Base-by-base conservation (phyloP, 345 rosid genomes). In the Ceriops tagal region DNA sequence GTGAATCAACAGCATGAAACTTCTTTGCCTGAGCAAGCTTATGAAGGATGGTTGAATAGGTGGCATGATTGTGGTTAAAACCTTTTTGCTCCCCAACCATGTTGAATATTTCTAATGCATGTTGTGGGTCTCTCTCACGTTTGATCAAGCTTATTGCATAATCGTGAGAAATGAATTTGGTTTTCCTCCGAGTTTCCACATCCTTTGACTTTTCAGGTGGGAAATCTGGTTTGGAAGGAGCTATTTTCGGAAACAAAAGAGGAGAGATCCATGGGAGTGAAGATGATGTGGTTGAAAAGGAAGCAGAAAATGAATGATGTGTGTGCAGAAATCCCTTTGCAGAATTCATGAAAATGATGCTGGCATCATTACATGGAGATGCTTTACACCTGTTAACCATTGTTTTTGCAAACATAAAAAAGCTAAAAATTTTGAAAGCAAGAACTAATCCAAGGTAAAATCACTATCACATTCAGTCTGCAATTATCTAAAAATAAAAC, bases 51-150 rank as follows among this genome's bases (percentile, higher is more conserved):
- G 82, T 78, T 2, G 92, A 86, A 68, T 87, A 91, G 63, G 98
- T 93, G 34, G 89, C 89, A 64, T 82, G 88, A 79, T 91, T 93
- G 73, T 91, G 96, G 82, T 67, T 84, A 66, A 93, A 91, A 43
- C 96, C 93, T 70, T 84, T 88, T 61, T 93, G 97, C 66, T 75
- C 76, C 0, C 87, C 82, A 5, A 75, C 90, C 80, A 24, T 79
- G 79, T 93, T 89, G 81, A 93, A 93, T 64, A 87, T 52, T 57
- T 89, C 83, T 55, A 91, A 77, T 20, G 96, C 96, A 55, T 67
- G 76, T 46, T 88, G 91, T 7, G 90, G 93, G 71, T 91, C 92
- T 75, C 74, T 81, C 86, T 91, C 96, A 5, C 58, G 78, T 71
- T 88, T 83, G 80, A 93, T 91, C 84, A 87, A 78, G 62, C 62